These are phyloP conservation scores for Aspergillus flavus DNA, from an alignment of 2,329 filamentous ascomycete genomes.

Conservation along the genomic window DNA sequence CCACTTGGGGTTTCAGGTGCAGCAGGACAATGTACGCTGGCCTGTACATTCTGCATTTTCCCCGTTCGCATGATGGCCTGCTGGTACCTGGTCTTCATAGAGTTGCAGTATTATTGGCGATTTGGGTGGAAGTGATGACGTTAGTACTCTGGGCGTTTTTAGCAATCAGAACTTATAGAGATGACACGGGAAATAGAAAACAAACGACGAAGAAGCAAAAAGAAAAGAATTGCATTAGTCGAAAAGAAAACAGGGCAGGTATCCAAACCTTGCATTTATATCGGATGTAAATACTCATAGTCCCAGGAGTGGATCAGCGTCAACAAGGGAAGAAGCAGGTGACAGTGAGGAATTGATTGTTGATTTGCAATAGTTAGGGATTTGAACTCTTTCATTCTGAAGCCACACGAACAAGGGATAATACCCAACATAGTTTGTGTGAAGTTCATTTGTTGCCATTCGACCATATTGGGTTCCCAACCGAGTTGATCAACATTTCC, in stretches of 20 bases:
- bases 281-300: slow-evolving; percentile 14
- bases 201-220: neutral
- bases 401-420: slow-evolving; percentile 10
- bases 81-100: slow-evolving; percentile 26
- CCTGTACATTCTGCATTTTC: slow-evolving; percentile 14
- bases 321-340: slow-evolving; percentile 6
- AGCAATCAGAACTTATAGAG: slow-evolving; percentile 2
- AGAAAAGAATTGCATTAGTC: neutral
- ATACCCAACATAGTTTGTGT: neutral
- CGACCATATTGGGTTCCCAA: neutral
- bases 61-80: slow-evolving; percentile 27
- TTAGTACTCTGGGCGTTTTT: slow-evolving; percentile 8
- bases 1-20: slow-evolving; percentile 1
- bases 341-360: neutral
- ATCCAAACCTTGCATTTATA: slow-evolving; percentile 18
- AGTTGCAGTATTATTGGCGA: slow-evolving; percentile 19
- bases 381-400: slow-evolving; percentile 9
- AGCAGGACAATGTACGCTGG: slow-evolving; percentile 13
- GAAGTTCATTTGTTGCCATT: neutral
- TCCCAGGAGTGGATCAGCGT: slow-evolving; percentile 13
- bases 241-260: slow-evolving; percentile 2
- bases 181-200: neutral
- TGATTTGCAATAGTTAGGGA: neutral
- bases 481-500: neutral
- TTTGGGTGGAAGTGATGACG: neutral